phyloP scores from a whole-genome alignment of 2,329 filamentous ascomycete species.

The Beauveria sp. region DNA sequence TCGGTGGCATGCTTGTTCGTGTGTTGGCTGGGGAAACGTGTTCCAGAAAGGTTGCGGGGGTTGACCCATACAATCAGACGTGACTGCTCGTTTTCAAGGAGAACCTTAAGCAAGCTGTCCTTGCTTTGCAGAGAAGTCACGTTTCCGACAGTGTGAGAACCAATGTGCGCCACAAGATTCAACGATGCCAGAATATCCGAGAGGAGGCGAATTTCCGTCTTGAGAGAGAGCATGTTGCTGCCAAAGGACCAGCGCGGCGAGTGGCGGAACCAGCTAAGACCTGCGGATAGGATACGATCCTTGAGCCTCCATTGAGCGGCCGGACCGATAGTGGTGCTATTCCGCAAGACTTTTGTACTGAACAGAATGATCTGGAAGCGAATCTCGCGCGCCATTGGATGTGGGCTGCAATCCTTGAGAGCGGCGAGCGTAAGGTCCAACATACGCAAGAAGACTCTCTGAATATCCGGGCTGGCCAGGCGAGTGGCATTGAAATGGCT shows the following conservation, averaged over 20 bases:
- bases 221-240: conserved; percentile 85
- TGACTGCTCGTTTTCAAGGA: conserved; percentile 78
- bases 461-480: conserved; percentile 74
- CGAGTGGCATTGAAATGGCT: conserved; percentile 93
- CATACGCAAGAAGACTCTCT: conserved; percentile 73
- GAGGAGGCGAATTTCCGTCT: conserved; percentile 80
- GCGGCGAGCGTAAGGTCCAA: conserved; percentile 72
- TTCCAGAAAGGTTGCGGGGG: conserved; percentile 56
- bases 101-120: conserved; percentile 70
- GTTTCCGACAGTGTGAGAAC: conserved; percentile 41
- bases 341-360: conserved; percentile 67
- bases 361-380: conserved; percentile 84
- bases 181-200: conserved; percentile 65
- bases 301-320: conserved; percentile 74
- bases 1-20: conserved; percentile 31
- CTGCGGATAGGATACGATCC: conserved; percentile 80
- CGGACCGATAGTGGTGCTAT: conserved; percentile 58
- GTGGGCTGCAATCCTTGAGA: conserved; percentile 60
- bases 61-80: conserved; percentile 85
- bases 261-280: conserved; percentile 78
- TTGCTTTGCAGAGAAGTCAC: conserved; percentile 66
- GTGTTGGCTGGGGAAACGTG: conserved; percentile 31
- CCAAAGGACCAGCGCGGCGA: conserved; percentile 90
- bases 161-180: conserved; percentile 54
- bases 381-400: conserved; percentile 86